phyloP scores from a whole-genome alignment of 2,329 filamentous ascomycete genomes.

The Beauveria scarabaeidicola region DNA sequence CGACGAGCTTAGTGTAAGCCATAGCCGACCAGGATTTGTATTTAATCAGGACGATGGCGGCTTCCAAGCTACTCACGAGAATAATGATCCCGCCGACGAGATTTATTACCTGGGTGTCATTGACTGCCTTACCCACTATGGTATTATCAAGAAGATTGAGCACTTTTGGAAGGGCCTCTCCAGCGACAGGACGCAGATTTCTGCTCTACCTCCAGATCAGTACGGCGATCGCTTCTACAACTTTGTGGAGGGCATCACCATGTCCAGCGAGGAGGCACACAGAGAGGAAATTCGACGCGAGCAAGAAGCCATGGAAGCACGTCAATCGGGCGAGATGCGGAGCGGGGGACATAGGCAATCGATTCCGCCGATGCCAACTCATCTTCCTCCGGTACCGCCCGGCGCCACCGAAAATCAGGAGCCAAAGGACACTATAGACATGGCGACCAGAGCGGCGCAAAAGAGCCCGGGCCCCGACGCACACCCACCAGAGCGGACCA shows the following conservation, averaged over 20 bases:
- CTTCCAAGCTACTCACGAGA: constrained; percentile 84
- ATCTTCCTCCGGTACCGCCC: constrained; percentile 36
- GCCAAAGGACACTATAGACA: constrained; percentile 31
- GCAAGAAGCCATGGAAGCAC: constrained; percentile 43
- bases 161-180: constrained; percentile 95
- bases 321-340: constrained; percentile 29
- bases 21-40: constrained; percentile 61
- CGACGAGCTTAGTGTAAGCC: constrained; percentile 70
- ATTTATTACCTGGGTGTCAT: constrained; percentile 98
- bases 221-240: constrained; percentile 92
- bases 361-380: constrained; percentile 37
- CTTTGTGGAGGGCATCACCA: constrained; percentile 85
- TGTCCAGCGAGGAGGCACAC: constrained; percentile 76
- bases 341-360: constrained; percentile 25
- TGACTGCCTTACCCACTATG: constrained; percentile 95
- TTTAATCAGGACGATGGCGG: constrained; percentile 95
- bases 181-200: constrained; percentile 77
- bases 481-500: constrained; percentile 52
- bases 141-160: constrained; percentile 87
- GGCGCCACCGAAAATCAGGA: constrained; percentile 26
- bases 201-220: constrained; percentile 77
- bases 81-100: constrained; percentile 75
- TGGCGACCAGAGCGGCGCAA: constrained; percentile 30
- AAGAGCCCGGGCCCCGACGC: constrained; percentile 28
- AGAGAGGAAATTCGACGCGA: constrained; percentile 54